Percentiles rank a stretch among this genome's conserved stretches.
Conservation (phyloP, 345 rosid genomes). For the Erodium maritimum region DNA sequence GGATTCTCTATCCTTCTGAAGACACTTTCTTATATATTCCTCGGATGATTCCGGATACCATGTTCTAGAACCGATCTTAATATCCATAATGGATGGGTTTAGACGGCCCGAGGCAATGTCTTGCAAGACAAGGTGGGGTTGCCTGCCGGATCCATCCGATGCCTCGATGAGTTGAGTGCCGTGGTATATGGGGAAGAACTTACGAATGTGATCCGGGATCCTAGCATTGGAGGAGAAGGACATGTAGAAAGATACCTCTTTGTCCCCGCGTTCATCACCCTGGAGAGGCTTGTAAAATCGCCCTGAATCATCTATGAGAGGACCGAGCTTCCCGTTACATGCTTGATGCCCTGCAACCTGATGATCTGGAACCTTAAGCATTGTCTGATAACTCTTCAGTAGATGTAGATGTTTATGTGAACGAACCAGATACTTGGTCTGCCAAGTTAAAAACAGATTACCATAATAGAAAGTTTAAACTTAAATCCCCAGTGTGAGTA, state of each 20-base stretch:
- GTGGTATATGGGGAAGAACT: constrained; percentile 55
- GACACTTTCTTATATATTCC: constrained; percentile 50
- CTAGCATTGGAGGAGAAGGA: constrained; percentile 42
- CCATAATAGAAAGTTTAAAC: neutral
- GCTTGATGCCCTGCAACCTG: constrained; percentile 96
- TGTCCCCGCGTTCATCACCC: constrained; percentile 48
- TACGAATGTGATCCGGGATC: constrained; percentile 57
- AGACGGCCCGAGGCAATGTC: constrained; percentile 29
- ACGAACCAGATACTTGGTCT: neutral
- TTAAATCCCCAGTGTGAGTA: too few relatives aligned
- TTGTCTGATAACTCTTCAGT: constrained; percentile 8
- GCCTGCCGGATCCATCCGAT: constrained; percentile 64
- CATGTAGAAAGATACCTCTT: constrained; percentile 62
- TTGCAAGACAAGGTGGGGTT: constrained; percentile 53
- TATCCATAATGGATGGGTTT: constrained; percentile 66
- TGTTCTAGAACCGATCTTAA: constrained; percentile 90
- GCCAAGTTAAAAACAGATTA: neutral
- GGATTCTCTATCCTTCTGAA: constrained; percentile 45
- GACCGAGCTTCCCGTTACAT: constrained; percentile 48
- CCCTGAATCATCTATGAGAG: constrained; percentile 73
- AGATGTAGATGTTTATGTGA: neutral
- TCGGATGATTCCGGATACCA: constrained; percentile 84
- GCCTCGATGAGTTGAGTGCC: constrained; percentile 67
- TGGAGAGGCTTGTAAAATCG: constrained; percentile 88
- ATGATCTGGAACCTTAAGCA: constrained; percentile 83